A percentile compares a stretch with the other conserved stretches of the same genome.
Conservation (phyloP, 202 grass and related monocot species). For the Setaria italica region DNA sequence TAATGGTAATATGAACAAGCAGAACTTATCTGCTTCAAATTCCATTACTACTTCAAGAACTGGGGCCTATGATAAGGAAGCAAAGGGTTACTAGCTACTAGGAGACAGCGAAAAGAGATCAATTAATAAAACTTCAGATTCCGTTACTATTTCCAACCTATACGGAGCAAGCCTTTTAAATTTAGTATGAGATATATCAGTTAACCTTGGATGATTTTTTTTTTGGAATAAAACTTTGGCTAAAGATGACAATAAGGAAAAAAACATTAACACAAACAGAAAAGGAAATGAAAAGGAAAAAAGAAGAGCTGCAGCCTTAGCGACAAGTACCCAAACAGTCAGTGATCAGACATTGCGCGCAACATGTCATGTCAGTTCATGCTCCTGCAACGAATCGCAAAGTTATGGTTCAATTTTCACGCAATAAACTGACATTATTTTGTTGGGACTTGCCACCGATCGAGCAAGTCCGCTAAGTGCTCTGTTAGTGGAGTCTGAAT, state of each 20-base stretch:
- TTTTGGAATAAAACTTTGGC: background rate
- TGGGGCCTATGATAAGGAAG: background rate
- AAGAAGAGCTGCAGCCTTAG: background rate
- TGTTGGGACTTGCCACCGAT: constrained; percentile 12
- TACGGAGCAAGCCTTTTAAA: background rate
- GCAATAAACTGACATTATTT: constrained; percentile 22
- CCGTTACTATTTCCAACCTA: background rate
- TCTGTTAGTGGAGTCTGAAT: constrained; percentile 60
- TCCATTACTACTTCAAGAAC: background rate
- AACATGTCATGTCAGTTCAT: constrained; percentile 27
- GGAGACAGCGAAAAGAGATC: background rate
- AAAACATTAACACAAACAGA: background rate
- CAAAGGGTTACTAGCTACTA: background rate
- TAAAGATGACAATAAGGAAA: background rate
- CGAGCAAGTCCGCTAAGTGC: constrained; percentile 23
- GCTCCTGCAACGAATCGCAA: constrained; percentile 13
- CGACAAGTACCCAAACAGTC: constrained; percentile 36
- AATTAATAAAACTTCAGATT: no score
- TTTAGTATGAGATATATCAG: background rate
- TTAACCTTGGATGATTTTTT: background rate
- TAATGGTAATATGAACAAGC: background rate
- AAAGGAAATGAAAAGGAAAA: background rate
- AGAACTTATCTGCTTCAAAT: background rate
- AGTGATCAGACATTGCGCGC: background rate
- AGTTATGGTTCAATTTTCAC: constrained; percentile 41